Base-by-base conservation (phyloP, 371 early-diverging fungal species). In the Phascolomyces articulosus region DNA sequence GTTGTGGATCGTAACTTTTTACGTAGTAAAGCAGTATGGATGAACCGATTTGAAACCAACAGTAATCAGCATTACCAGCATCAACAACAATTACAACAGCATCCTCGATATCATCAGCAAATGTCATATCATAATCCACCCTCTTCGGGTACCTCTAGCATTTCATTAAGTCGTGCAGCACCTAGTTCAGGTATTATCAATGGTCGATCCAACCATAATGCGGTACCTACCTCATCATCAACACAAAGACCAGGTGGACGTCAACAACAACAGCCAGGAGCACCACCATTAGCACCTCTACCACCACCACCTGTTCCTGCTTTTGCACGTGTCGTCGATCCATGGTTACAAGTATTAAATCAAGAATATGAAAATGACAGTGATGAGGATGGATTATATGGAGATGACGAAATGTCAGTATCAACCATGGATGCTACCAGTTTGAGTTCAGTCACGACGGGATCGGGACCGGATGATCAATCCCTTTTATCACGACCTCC, bases 401-500 rank as follows among this genome's bases (percentile, higher is more conserved):
- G 51, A 8, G 51, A 51, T n/a, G 51, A 34, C 26, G 26, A 56
- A 8, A 62, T 55, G 24, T 62, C 67, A 4, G 62, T 62, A 1
- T 55, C 62, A 0, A 59, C 60, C 23, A 67, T 34, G 34, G 62
- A 49, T 7, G 48, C 58, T 4, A 55, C 62, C 13, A 60, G 40
- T 40, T 31, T 51, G 24, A 51, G 51, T 15, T 51, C 51, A 7
- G 51, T 24, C 0, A 51, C 51, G 23, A 51, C 51, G 7, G 51
- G 51, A 13, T 51, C 51, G 23, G 24, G 20, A 18, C 24, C 29
- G 4, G 56, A 56, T 38, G 59, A 64, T 4, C 56, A 60, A 16
- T 55, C 60, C 11, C 44, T 64, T 16, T 27, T 31, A n/a, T 58
- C 66, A 24, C 66, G 70, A 15, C 70, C 70, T 16, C 60, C 66